phyloP scores from a whole-genome alignment of 2,329 filamentous ascomycete species.

The Hymenoscyphus albidus region DNA sequence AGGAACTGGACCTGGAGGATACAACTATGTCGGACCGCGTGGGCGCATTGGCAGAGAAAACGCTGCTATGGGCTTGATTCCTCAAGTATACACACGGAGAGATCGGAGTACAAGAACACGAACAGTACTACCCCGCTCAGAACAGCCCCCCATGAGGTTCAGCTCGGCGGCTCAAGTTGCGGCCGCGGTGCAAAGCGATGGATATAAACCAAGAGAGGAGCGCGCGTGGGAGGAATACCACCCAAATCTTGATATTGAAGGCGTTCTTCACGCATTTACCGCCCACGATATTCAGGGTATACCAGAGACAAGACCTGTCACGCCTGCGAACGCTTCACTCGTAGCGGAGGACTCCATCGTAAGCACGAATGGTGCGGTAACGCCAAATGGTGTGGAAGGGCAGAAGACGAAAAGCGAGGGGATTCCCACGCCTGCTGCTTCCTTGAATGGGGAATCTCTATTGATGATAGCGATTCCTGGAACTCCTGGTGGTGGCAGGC shows the following conservation, averaged over 20 bases:
- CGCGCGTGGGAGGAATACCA: constrained; percentile 98
- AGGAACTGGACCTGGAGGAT: constrained; percentile 45
- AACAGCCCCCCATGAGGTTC: constrained; percentile 43
- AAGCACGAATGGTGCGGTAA: constrained; percentile 34
- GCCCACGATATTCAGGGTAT: constrained; percentile 83
- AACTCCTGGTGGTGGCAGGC: constrained; percentile 43
- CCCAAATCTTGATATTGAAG: constrained; percentile 87
- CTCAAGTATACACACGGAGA: constrained; percentile 45
- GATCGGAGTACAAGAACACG: constrained; percentile 55
- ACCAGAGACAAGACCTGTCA: constrained; percentile 43
- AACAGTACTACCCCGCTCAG: constrained; percentile 47
- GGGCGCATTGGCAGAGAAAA: constrained; percentile 51
- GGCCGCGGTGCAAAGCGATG: constrained; percentile 85
- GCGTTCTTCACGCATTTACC: constrained; percentile 70
- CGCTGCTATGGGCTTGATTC: constrained; percentile 43
- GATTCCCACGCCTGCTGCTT: constrained; percentile 23
- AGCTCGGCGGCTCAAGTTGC: constrained; percentile 66
- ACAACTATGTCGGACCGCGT: constrained; percentile 49
- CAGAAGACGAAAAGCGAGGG: constrained; percentile 28
- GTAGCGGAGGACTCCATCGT: constrained; percentile 40
- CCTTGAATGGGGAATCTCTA: constrained; percentile 24
- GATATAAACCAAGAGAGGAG: constrained; percentile 96
- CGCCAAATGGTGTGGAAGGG: constrained; percentile 24
- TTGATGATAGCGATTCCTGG: constrained; percentile 36
- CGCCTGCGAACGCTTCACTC: constrained; percentile 38